Conservation (phyloP, 805 yeast species). For the Clavispora asparagi region DNA sequence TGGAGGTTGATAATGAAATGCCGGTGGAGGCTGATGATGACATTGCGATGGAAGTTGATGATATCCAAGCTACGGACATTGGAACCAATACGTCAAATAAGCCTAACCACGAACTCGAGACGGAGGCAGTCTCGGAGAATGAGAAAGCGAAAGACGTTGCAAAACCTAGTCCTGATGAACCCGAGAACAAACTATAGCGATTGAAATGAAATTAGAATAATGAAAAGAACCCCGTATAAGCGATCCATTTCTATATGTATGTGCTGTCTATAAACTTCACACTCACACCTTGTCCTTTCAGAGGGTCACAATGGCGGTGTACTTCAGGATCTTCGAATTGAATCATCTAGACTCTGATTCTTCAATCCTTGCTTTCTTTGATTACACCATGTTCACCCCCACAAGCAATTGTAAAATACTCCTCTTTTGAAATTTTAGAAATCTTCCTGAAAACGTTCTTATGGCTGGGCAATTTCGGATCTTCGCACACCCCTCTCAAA, state of each 20-base stretch:
- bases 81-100: no score
- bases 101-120: no score
- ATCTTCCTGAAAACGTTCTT: constrained; percentile 11
- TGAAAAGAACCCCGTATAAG: background rate
- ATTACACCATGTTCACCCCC: background rate
- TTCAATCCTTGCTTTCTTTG: background rate
- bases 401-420: constrained; percentile 5
- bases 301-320: no score
- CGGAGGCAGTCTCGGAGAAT: no score
- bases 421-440: constrained; percentile 3
- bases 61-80: no score
- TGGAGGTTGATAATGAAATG: no score
- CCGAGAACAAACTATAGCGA: background rate
- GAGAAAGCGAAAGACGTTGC: no score
- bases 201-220: background rate
- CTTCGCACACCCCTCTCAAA: constrained; percentile 13
- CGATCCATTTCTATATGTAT: background rate
- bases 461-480: constrained; percentile 15
- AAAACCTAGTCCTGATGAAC: no score
- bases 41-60: no score
- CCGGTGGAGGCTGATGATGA: no score
- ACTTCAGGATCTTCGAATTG: no score
- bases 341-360: background rate
- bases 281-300: background rate
- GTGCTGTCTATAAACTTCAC: background rate